Evolutionary conservation across 1,139 yeast species (phyloP), one percentile per base, ranked within the genome.

Genomic region (Magnusiomyces paraingens): DNA sequence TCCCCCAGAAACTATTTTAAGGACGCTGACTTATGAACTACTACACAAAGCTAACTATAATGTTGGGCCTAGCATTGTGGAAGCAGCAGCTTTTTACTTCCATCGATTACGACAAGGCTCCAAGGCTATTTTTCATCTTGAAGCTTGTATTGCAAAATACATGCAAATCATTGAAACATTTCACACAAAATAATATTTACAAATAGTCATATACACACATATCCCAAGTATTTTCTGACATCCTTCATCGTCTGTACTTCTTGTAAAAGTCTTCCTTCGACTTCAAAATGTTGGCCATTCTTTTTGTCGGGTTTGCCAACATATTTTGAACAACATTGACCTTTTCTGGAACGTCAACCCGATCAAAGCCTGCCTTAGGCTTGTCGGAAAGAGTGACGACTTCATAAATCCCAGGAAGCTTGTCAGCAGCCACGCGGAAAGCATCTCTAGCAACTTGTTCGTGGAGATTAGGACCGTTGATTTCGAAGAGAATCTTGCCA

Each of bases 391-490:
- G 78, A 50, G 84, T 82, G 53, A 93, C 83, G 64, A 93, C 85
- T 70, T 93, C 98, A 72, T 86, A 90, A 50, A 82, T 79, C 11
- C 99, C 98, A 0, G 99, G 99, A 55, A 93, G 77, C 70, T 91
- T 93, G 61, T 84, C 91, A 39, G 94, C 85, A 1, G 97, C 97
- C 68, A 89, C 87, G 69, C 96, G 80, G 64, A 93, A 80, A 1
- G 96, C 95, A 63, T 93, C 97, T 65, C 88, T 81, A 22, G 97
- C 98, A 36, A 89, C 87, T 62, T 81, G 83, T 66, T 89, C 96
- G 70, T 94, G 98, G 61, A 93, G 78, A 60, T 80, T 74, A 45
- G 74, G 77, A 46, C 83, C 84, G n/a, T 84, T 86, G 66, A 91
- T 83, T 72, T 93, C 99, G 67, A 91, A 90, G 39, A 90, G 75